Percentiles rank a stretch among this genome's conserved stretches.
Evolutionary conservation across 495 filamentous ascomycete species (phyloP).

Genomic region (Choiromyces venosus): DNA sequence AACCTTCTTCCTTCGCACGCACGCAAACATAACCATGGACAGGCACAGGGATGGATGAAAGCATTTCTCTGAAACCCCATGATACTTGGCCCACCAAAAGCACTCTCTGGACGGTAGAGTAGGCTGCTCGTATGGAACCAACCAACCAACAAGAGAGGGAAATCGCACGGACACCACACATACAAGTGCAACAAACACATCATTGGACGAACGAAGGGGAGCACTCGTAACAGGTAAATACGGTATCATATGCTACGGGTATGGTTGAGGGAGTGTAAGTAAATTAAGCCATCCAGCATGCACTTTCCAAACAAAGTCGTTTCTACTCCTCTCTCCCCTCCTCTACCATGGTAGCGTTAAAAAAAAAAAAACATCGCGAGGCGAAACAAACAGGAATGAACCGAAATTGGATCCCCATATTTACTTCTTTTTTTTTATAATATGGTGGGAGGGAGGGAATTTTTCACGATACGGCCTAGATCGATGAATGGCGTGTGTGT

Average conservation of each 20-base stretch:
- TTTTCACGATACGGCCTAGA: not conserved
- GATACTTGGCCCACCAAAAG: not conserved
- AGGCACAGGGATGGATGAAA: not conserved
- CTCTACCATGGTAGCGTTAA: not conserved
- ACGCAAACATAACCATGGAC: not conserved
- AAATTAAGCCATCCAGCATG: not conserved
- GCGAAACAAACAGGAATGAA: not conserved
- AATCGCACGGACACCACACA: not conserved
- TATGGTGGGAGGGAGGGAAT: too few species aligned
- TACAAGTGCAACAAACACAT: not conserved
- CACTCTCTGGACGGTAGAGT: too few species aligned
- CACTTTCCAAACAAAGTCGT: conserved; percentile 1
- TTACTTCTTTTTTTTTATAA: not conserved
- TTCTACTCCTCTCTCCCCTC: not conserved
- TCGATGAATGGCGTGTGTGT: conserved; percentile 1
- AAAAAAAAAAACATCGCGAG: not conserved
- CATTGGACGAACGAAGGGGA: too few species aligned
- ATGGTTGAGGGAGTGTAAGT: too few species aligned
- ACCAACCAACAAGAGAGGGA: not conserved
- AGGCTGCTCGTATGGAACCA: not conserved
- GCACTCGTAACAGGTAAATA: not conserved
- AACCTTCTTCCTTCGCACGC: not conserved
- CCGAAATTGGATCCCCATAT: not conserved
- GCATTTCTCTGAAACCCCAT: not conserved
- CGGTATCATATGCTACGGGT: too few species aligned